Conservation (phyloP, 1,139 yeast species). For the Candida labiduridarum region DNA sequence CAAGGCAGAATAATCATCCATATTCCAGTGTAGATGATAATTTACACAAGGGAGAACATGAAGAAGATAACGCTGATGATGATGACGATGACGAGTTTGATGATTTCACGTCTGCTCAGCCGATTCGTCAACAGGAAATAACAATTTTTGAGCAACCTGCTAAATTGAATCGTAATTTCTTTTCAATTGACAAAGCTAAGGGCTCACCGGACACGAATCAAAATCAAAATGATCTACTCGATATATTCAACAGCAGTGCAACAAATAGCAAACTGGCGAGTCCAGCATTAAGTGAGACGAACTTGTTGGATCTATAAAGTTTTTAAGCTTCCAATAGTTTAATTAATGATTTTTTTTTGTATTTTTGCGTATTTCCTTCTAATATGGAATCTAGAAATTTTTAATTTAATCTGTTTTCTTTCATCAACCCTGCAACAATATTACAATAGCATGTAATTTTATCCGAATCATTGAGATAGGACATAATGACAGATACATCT, state of each 20-base stretch:
- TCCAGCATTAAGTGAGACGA: constrained; percentile 6
- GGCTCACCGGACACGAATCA: not conserved
- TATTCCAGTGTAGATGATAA: not conserved
- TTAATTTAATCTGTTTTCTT: too few species aligned
- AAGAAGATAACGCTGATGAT: constrained; percentile 8
- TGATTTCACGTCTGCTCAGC: constrained; percentile 21
- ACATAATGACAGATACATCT: too few species aligned
- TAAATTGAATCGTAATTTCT: constrained; percentile 11
- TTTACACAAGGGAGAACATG: constrained; percentile 7
- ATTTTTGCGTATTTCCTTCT: too few species aligned
- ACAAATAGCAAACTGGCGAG: constrained; percentile 2
- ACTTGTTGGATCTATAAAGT: constrained; percentile 16
- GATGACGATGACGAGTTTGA: constrained; percentile 21
- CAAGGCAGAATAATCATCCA: not conserved
- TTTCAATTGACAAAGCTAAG: constrained; percentile 12
- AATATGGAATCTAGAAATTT: too few species aligned
- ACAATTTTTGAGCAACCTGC: constrained; percentile 8
- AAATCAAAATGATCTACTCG: constrained; percentile 9
- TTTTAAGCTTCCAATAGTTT: not conserved
- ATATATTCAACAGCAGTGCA: constrained; percentile 5
- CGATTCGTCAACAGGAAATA: constrained; percentile 4
- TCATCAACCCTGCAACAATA: too few species aligned
- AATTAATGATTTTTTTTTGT: too few species aligned
- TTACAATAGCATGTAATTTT: too few species aligned
- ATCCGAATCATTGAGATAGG: too few species aligned